These are phyloP conservation scores for Lyophyllum semitale DNA, from an alignment of 768 basidiomycete genomes.

Conservation along the genomic window DNA sequence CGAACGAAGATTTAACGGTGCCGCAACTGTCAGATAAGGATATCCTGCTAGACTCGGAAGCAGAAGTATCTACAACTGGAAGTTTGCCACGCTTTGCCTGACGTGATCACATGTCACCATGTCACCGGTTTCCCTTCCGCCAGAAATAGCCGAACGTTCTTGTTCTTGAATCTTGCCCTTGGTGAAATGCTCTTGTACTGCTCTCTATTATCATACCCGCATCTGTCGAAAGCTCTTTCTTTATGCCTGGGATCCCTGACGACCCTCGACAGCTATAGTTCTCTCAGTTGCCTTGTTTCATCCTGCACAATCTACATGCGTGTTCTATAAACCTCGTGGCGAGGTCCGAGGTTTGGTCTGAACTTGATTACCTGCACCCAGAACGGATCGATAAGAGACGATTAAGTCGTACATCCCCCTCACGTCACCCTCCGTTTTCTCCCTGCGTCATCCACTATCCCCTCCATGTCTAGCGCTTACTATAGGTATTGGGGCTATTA, in stretches of 20 bases:
- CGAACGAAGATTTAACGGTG: too few species aligned
- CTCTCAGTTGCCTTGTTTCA: neutral
- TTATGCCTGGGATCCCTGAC: neutral
- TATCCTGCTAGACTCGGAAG: too few species aligned
- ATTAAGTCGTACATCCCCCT: neutral
- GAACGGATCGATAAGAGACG: neutral
- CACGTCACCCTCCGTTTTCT: neutral
- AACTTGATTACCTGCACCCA: neutral
- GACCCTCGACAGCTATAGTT: neutral
- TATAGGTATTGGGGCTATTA: neutral
- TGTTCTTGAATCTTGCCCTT: neutral
- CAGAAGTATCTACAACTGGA: too few species aligned
- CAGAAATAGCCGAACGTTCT: too few species aligned
- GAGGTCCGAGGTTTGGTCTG: neutral
- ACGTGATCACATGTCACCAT: neutral
- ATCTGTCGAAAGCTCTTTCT: neutral
- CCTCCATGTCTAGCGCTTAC: neutral
- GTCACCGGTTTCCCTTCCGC: neutral
- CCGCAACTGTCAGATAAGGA: too few species aligned
- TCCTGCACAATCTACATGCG: neutral
- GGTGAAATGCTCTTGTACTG: neutral
- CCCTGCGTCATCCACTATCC: neutral
- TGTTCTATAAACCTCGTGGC: neutral
- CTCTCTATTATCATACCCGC: neutral
- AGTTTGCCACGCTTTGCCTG: neutral